These are phyloP conservation scores for Cardamine resedifolia DNA, from an alignment of 345 rosid genomes.

Conservation along the genomic window DNA sequence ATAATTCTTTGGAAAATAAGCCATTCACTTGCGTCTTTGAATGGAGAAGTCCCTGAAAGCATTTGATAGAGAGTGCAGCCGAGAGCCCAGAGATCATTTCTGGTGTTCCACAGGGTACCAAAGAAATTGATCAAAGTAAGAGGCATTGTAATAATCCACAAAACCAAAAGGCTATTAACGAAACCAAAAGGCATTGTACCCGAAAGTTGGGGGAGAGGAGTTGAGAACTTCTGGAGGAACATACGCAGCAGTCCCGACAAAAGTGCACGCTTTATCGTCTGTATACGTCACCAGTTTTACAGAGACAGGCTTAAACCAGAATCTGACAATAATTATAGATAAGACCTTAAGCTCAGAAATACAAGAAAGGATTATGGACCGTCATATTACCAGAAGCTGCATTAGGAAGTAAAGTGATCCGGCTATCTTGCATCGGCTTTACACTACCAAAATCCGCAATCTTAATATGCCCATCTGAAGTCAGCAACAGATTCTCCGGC, in stretches of 20 bases:
- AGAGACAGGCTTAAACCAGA: slow-evolving; percentile 21
- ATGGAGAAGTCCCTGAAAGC: slow-evolving; percentile 99
- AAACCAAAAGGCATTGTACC: slow-evolving; percentile 47
- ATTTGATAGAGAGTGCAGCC: slow-evolving; percentile 99
- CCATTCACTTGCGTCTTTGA: slow-evolving; percentile 99
- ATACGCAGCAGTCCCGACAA: slow-evolving; percentile 98
- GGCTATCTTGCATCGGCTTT: slow-evolving; percentile 94
- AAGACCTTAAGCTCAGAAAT: slow-evolving; percentile 27
- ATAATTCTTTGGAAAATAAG: slow-evolving; percentile 93
- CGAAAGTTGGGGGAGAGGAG: slow-evolving; percentile 97
- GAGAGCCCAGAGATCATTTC: slow-evolving; percentile 98
- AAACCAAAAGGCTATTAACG: slow-evolving; percentile 17
- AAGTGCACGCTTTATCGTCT: slow-evolving; percentile 94
- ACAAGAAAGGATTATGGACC: background rate
- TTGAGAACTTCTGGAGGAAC: slow-evolving; percentile 98
- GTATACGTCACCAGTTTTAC: slow-evolving; percentile 28
- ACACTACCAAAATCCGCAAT: slow-evolving; percentile 99
- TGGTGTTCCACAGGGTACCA: slow-evolving; percentile 37
- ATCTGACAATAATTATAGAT: slow-evolving; percentile 28
- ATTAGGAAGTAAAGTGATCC: slow-evolving; percentile 85
- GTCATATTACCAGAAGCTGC: slow-evolving; percentile 76
- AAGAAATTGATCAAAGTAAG: slow-evolving; percentile 36
- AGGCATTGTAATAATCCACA: slow-evolving; percentile 20
- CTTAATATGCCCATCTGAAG: slow-evolving; percentile 83
- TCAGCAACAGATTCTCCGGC: slow-evolving; percentile 95